A percentile compares a stretch with the other conserved stretches of the same genome.
Evolutionary conservation across 371 early-diverging fungal species (phyloP).

Genomic region (Mucor saturninus): DNA sequence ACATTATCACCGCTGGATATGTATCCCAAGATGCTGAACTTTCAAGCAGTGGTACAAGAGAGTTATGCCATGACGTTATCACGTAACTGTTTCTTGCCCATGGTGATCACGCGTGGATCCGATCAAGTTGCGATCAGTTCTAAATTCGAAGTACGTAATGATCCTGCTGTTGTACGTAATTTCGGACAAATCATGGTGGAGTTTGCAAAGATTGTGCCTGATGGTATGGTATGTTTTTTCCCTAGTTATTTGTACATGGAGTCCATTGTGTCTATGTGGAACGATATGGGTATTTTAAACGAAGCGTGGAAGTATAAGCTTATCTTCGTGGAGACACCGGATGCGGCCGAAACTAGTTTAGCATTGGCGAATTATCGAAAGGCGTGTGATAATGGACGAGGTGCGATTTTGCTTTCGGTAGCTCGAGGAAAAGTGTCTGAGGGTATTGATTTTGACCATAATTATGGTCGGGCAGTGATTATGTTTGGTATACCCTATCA

Average conservation of each 20-base stretch:
- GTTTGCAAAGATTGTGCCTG: conserved; percentile 94
- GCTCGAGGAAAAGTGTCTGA: conserved; percentile 99
- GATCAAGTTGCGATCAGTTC: conserved; percentile 98
- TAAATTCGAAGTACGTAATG: conserved; percentile 97
- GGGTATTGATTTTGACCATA: conserved; percentile 99
- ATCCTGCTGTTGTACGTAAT: conserved; percentile 99
- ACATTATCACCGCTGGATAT: conserved; percentile 99
- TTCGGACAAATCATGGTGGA: conserved; percentile 98
- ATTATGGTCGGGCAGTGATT: conserved; percentile 98
- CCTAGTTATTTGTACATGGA: conserved; percentile 99
- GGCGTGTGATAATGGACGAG: conserved; percentile 99
- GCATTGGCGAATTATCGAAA: conserved; percentile 96
- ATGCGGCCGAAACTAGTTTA: conserved; percentile 97
- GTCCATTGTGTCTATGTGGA: conserved; percentile 98
- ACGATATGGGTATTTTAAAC: conserved; percentile 94
- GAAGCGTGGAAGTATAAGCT: conserved; percentile 97
- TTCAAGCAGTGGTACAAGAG: conserved; percentile 83
- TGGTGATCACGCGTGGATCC: conserved; percentile 97
- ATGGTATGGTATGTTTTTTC: conserved; percentile 99
- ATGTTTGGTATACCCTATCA: conserved; percentile 99
- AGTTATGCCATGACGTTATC: conserved; percentile 95
- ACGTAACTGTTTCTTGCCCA: conserved; percentile 93
- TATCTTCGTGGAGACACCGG: conserved; percentile 99
- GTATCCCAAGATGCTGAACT: conserved; percentile 98
- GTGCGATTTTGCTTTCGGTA: conserved; percentile 98